Percentiles rank a stretch among this genome's conserved stretches.
These are phyloP conservation scores for Diutina catenulata DNA, from an alignment of 1,139 yeast genomes.

Conservation along the genomic window DNA sequence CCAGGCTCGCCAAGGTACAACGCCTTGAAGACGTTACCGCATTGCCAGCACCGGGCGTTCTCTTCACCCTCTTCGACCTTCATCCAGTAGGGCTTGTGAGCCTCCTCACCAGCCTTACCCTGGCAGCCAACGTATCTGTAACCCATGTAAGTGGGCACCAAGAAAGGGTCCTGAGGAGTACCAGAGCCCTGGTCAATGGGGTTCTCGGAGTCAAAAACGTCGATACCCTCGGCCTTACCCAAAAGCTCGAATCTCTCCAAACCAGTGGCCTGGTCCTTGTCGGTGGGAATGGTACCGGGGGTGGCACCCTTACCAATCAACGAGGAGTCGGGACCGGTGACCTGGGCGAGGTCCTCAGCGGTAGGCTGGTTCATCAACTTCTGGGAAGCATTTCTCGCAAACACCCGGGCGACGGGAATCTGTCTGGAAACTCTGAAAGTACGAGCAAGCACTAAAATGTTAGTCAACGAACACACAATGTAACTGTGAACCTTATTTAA, in stretches of 20 bases:
- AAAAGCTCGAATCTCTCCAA: slow-evolving; percentile 90
- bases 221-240: slow-evolving; percentile 94
- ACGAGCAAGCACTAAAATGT: slow-evolving; percentile 5
- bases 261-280: slow-evolving; percentile 96
- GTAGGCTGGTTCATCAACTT: slow-evolving; percentile 18
- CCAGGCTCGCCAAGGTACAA: slow-evolving; percentile 80
- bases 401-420: slow-evolving; percentile 5
- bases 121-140: slow-evolving; percentile 96
- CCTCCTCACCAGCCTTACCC: slow-evolving; percentile 73
- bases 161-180: slow-evolving; percentile 69
- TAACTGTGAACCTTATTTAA: too few species aligned
- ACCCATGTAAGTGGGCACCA: slow-evolving; percentile 84
- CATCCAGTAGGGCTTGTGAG: slow-evolving; percentile 89
- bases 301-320: slow-evolving; percentile 88
- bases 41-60: slow-evolving; percentile 97
- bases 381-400: slow-evolving; percentile 2
- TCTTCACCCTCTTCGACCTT: slow-evolving; percentile 65
- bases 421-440: slow-evolving; percentile 5
- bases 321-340: slow-evolving; percentile 59
- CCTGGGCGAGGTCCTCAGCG: slow-evolving; percentile 63
- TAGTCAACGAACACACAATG: too few species aligned
- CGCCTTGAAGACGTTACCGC: slow-evolving; percentile 89
- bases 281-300: slow-evolving; percentile 78
- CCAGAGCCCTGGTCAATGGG: slow-evolving; percentile 83
- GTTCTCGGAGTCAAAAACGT: slow-evolving; percentile 85